A percentile compares a stretch with the other conserved stretches of the same genome.
Conservation (phyloP, 2,329 filamentous ascomycete genomes). For the Nothopassalora personata region DNA sequence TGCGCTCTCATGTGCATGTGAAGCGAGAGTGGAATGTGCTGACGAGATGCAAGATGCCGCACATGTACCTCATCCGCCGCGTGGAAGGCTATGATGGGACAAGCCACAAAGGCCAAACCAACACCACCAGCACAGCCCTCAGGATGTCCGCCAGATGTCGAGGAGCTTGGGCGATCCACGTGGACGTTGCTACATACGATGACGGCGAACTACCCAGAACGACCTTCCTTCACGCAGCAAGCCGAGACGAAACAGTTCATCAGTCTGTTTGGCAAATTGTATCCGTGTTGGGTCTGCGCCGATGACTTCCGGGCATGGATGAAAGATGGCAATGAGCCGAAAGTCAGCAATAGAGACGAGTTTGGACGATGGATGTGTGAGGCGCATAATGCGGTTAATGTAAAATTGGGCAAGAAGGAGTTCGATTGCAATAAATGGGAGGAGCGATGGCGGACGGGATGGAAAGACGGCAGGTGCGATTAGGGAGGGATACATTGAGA, state of each 20-base stretch:
- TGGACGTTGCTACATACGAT: slow-evolving; percentile 95
- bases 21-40: not conserved
- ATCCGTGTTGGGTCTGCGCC: slow-evolving; percentile 94
- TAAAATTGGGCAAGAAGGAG: slow-evolving; percentile 79
- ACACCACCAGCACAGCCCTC: slow-evolving; percentile 33
- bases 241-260: slow-evolving; percentile 73
- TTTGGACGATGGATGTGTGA: slow-evolving; percentile 80
- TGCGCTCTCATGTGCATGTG: slow-evolving; percentile 42
- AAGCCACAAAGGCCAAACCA: slow-evolving; percentile 25
- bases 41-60: slow-evolving; percentile 53
- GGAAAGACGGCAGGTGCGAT: slow-evolving; percentile 64
- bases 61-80: slow-evolving; percentile 59
- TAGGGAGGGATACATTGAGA: slow-evolving; percentile 27
- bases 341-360: slow-evolving; percentile 55
- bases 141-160: slow-evolving; percentile 88
- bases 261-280: slow-evolving; percentile 73
- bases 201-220: slow-evolving; percentile 75
- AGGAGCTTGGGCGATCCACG: slow-evolving; percentile 74
- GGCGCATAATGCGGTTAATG: slow-evolving; percentile 82
- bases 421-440: slow-evolving; percentile 93
- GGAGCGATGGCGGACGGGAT: slow-evolving; percentile 90
- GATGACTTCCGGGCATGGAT: slow-evolving; percentile 86
- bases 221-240: slow-evolving; percentile 64
- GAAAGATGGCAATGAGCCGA: slow-evolving; percentile 60
- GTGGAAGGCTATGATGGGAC: slow-evolving; percentile 52